Evolutionary conservation across 78 protist species (phyloP).

Genomic region (Dictyostelium discoideum): DNA sequence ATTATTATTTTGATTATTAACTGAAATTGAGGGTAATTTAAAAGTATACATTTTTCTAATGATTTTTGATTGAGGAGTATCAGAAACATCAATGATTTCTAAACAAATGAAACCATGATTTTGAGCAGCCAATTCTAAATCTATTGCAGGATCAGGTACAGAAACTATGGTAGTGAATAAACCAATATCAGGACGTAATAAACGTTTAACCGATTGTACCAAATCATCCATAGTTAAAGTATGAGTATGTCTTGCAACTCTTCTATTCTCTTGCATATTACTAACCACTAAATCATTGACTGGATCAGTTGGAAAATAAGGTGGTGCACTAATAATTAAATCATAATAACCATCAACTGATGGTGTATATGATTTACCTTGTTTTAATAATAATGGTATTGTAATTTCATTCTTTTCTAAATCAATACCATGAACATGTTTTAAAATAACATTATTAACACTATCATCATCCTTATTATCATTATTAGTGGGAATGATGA

Average conservation of each 20-base stretch:
- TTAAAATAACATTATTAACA: background rate
- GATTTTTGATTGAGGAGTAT: constrained; percentile 35
- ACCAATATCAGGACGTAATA: constrained; percentile 33
- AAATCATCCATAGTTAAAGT: constrained; percentile 65
- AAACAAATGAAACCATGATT: constrained; percentile 41
- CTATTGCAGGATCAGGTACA: constrained; percentile 46
- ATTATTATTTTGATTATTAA: constrained; percentile 1
- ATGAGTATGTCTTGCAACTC: constrained; percentile 75
- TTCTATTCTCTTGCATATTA: constrained; percentile 24
- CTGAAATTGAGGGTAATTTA: background rate
- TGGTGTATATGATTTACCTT: background rate
- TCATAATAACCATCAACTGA: constrained; percentile 28
- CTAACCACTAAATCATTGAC: background rate
- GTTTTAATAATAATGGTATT: background rate
- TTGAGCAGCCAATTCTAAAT: constrained; percentile 22
- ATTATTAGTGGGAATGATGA: background rate
- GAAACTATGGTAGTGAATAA: constrained; percentile 51
- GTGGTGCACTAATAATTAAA: constrained; percentile 76
- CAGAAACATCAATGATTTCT: constrained; percentile 46
- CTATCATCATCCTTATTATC: background rate
- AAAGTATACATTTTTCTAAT: constrained; percentile 72
- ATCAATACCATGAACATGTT: background rate
- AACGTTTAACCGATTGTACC: constrained; percentile 3
- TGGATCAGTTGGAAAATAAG: constrained; percentile 57
- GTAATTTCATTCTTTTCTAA: background rate